Base-by-base conservation (phyloP, 2,329 filamentous ascomycete genomes). In the Didymella exigua region DNA sequence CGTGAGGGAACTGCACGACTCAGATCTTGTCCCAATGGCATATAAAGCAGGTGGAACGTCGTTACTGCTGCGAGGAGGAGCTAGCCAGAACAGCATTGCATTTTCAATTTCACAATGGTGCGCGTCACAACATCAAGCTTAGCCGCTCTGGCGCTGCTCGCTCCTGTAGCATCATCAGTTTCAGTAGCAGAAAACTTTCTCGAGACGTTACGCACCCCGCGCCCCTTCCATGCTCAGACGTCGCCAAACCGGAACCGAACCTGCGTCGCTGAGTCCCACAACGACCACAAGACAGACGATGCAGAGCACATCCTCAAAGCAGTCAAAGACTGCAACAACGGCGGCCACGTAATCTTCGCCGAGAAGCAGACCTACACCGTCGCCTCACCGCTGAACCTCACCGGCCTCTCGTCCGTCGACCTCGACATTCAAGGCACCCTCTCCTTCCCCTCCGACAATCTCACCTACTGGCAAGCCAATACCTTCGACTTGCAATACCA, bases 401-500 rank as follows among this genome's bases (percentile, higher is more conserved):
- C 56, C 7, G 40, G 44, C n/a, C 50, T 61, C 4, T 37, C 50
- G 2, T 33, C 36, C 2, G 19, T 61, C 13, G 59, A 61, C 30
- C 26, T 61, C 30, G 59, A 61, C 37, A 61, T 61, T 36, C 56
- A 59, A 40, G 56, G 56, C 31, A 50, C 43, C 21, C 21, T 56
- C 2, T 45, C 47, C 18, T 59, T 59, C 19, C 44, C 50, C 11
- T 19, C 56, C 14, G 44, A 48, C 30, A 49, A 56, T 19, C 45
- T 44, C 14, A 44, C 45, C 5, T 58, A 55, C 47, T 60, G 54
- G 58, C 54, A 56, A 36, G 43, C 52, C 30, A 52, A 60, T 13
- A 41, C 46, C 8, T 60, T 58, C 47, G 54, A 60, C 27, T 41
- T 54, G 11, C 40, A 54, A 10, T 89, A 83, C 72, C 86, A 88